A percentile compares a stretch with the other conserved stretches of the same genome.
These are phyloP conservation scores for Malassezia equina DNA, from an alignment of 1,284 basidiomycete genomes.

Conservation along the genomic window DNA sequence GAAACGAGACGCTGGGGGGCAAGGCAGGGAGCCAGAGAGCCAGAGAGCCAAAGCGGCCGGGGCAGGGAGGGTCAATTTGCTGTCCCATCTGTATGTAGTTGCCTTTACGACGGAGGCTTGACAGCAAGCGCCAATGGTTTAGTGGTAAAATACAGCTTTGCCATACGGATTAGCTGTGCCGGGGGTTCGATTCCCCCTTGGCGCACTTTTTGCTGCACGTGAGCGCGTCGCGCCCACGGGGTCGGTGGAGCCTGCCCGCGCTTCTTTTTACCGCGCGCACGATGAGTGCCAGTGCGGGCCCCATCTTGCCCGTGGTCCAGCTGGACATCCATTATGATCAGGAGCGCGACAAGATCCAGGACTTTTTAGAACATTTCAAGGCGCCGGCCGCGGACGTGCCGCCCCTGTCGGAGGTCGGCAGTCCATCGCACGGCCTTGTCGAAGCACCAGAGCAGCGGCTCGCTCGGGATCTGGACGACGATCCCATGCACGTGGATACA, in stretches of 20 bases:
- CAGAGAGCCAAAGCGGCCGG: no score
- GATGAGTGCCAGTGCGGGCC: slow-evolving; percentile 17
- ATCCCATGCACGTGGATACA: slow-evolving; percentile 1
- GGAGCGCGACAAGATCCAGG: slow-evolving; percentile 46
- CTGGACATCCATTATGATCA: slow-evolving; percentile 54
- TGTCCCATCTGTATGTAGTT: no score
- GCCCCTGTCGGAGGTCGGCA: slow-evolving; percentile 14
- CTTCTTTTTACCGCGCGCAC: neutral
- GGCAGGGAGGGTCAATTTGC: no score
- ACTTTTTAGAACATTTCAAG: slow-evolving; percentile 41
- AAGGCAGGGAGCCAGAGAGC: no score
- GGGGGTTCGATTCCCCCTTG: slow-evolving; percentile 24
- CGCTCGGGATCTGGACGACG: slow-evolving; percentile 16
- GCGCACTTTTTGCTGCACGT: slow-evolving; percentile 15
- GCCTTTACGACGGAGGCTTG: no score
- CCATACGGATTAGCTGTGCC: slow-evolving; percentile 20
- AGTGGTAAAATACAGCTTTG: slow-evolving; percentile 25
- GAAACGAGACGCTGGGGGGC: no score
- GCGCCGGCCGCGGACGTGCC: slow-evolving; percentile 22
- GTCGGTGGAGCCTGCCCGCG: neutral
- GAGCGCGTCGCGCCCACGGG: neutral
- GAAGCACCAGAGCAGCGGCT: slow-evolving; percentile 16
- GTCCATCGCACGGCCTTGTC: slow-evolving; percentile 13
- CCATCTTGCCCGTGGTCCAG: slow-evolving; percentile 53
- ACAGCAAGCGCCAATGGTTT: slow-evolving; percentile 24